Conservation (phyloP, 2,329 filamentous ascomycete genomes). For the Cercospora sp. region DNA sequence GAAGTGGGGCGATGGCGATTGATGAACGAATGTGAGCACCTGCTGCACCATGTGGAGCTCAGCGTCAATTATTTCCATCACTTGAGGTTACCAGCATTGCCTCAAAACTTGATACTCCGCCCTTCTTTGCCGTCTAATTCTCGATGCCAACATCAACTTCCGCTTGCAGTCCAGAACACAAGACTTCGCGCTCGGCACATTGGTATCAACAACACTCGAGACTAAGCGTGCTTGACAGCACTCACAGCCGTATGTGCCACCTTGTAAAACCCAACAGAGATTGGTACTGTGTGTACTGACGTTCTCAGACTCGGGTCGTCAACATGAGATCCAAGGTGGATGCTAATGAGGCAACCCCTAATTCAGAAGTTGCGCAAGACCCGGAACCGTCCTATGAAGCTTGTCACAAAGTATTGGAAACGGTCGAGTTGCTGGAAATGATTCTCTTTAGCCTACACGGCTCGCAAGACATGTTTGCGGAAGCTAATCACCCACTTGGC, state of each 20-base stretch:
- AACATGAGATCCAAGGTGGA: not conserved
- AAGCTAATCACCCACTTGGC: not conserved
- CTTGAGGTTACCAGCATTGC: not conserved
- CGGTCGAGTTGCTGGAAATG: not conserved
- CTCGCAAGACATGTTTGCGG: not conserved
- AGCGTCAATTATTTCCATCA: not conserved
- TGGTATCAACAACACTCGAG: not conserved
- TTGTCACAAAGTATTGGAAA: not conserved
- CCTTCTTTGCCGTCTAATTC: not conserved
- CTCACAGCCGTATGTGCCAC: too few species aligned
- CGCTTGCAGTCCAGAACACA: not conserved
- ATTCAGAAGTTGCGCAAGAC: not conserved
- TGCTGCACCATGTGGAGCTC: not conserved
- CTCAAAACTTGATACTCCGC: not conserved
- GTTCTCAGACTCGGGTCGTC: too few species aligned
- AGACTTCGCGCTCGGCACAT: not conserved
- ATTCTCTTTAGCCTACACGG: not conserved
- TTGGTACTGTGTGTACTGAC: not conserved
- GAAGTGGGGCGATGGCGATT: too few species aligned
- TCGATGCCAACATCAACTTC: not conserved
- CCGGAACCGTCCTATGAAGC: not conserved
- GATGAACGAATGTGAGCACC: not conserved
- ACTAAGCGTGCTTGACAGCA: too few species aligned
- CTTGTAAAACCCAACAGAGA: rapidly evolving
- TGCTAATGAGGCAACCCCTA: not conserved